Evolutionary conservation across 1,284 basidiomycete species (phyloP).

Genomic region (Tilletia setariae): DNA sequence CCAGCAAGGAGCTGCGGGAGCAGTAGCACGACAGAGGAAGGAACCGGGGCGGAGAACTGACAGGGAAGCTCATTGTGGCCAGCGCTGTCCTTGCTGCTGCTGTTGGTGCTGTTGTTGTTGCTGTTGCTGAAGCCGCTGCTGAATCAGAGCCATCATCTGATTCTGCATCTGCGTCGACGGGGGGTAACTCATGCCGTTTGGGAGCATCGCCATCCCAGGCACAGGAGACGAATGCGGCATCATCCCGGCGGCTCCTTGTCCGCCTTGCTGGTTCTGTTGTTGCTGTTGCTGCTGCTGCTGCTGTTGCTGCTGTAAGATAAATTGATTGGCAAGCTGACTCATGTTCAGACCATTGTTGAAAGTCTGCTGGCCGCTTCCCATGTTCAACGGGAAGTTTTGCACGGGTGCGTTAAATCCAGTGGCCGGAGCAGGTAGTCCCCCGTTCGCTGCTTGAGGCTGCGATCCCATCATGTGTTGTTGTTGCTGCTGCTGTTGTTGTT

Average conservation of each 20-base stretch:
- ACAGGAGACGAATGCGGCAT: neutral
- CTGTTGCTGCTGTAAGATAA: neutral
- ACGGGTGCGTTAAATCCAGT: neutral
- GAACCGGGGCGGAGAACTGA: too few relatives aligned
- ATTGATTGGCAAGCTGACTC: neutral
- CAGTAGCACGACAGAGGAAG: too few relatives aligned
- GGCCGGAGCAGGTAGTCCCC: neutral
- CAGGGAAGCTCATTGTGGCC: neutral
- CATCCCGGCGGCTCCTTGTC: neutral
- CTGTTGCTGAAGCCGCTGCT: neutral
- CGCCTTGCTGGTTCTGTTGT: neutral
- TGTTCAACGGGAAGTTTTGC: neutral
- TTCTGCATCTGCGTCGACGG: conserved; percentile 3
- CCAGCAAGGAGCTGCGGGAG: too few relatives aligned
- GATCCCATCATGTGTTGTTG: conserved; percentile 22
- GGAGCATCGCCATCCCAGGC: conserved; percentile 2
- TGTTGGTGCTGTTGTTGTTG: neutral
- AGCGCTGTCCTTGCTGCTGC: neutral
- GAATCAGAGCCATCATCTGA: neutral
- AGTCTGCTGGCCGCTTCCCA: neutral
- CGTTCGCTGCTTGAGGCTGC: neutral
- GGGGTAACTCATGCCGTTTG: neutral
- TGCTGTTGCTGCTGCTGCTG: conserved; percentile 1
- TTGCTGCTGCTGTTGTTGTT: conserved; percentile 25
- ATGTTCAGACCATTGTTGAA: conserved; percentile 6